Evolutionary conservation across 805 yeast species (phyloP), one percentile per base, ranked within the genome.

Genomic region (Saccharomycodes ludwigii): DNA sequence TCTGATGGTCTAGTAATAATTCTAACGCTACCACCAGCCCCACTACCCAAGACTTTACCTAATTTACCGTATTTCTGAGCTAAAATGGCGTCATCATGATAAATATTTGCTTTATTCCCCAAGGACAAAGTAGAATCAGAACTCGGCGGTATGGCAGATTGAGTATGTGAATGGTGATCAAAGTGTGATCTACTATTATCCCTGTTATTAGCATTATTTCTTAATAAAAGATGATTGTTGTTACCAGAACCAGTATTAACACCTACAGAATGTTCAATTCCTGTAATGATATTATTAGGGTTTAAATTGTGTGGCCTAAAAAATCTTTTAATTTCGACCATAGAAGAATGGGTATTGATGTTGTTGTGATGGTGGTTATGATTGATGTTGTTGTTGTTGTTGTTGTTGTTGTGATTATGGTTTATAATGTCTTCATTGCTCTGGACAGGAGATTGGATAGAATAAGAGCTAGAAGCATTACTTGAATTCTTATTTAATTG

Each of bases 21-120:
- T 42, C 80, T 65, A n/a, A 81, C 94, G 1, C 85, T 71, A 5
- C 94, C 94, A 30, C 93, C 94, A 9, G 91, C 94, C 35, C 94
- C 94, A 1, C 84, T 73, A 12, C 94, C 94, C 29, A 81, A 54
- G 36, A 76, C 67, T 48, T 77, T 76, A 30, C 88, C 86, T 39
- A 77, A 52, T 41, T 71, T 76, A 34, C 88, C 83, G 49, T 80
- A 81, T 45, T 79, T 75, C 36, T 63, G 64, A 9, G 65, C 64
- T 29, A 72, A 49, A 0, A 67, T 61, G 10, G 75, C 70, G 37
- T 70, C 76, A 24, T 64, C 65, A 39, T 65, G 72, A 40, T 56
- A 56, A 12, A 65, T 68, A 56, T 46, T 48, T 10, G 48, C 43
- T 30, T 48, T 50, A 37, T 50, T 51, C 13, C 54, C 50, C 31